phyloP scores from a whole-genome alignment of 176 grass and related monocot species.

The Carex myosuroides region DNA sequence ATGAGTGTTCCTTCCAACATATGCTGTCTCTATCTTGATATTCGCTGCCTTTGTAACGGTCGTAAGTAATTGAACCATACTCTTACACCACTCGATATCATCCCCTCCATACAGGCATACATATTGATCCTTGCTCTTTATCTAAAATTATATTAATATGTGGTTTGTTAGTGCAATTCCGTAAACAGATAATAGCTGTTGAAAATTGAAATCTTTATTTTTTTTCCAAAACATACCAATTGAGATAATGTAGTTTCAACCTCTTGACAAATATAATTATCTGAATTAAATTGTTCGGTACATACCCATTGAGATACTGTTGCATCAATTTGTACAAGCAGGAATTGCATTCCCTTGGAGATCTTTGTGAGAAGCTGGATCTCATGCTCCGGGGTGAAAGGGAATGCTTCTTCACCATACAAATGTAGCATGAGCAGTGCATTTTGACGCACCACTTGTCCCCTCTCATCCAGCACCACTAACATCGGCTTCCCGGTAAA shows the following conservation, averaged over 20 bases:
- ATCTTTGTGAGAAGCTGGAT: constrained; percentile 1
- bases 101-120: constrained; percentile 1
- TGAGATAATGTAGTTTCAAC: constrained; percentile 1
- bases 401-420: constrained; percentile 10
- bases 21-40: background rate
- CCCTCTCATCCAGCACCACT: constrained; percentile 1
- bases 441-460: constrained; percentile 5
- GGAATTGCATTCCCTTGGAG: background rate
- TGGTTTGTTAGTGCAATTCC: background rate
- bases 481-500: background rate
- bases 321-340: constrained; percentile 4
- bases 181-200: background rate
- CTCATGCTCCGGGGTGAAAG: background rate
- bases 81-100: constrained; percentile 1
- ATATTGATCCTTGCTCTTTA: constrained; percentile 14
- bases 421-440: background rate
- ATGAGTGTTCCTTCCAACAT: constrained; percentile 11
- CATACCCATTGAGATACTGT: constrained; percentile 7
- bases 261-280: constrained; percentile 4
- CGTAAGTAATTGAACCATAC: constrained; percentile 1
- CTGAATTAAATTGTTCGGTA: background rate
- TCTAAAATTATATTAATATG: background rate
- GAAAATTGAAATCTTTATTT: background rate
- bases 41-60: background rate
- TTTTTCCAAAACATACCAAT: background rate